Base-by-base conservation (phyloP, 352 stramenopile species). In the Phytophthora lateralis region DNA sequence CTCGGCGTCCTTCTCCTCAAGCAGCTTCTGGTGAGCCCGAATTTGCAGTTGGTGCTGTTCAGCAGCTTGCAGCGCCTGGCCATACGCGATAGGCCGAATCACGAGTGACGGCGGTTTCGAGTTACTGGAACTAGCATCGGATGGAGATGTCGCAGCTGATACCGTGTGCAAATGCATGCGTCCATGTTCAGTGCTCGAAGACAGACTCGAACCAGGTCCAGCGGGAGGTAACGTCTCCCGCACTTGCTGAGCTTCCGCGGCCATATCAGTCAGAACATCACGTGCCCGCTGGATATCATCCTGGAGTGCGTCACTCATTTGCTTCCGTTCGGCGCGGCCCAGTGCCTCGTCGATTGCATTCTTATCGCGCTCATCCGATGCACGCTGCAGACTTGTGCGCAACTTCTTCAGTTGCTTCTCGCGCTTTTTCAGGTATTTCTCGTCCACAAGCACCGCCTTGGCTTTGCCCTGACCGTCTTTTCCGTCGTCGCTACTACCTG, bases 321-420 rank as follows among this genome's bases (percentile, higher is more conserved):
- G 78, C 55, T 92, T 92, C 6, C 85, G 80, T 55, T 91, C 79
- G 0, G 78, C 73, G 5, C 85, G 79, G 17, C 80, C 85, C 38
- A 94, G 61, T 0, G 80, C 83, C 27, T 91, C 79, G 12, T 81
- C 59, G 24, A 94, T 87, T 7, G 68, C 68, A 17, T 29, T 57
- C 24, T 70, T 72, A 55, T 92, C 69, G n/a, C 78, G 64, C 9
- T 82, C 76, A 17, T 85, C 61, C 5, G 69, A 62, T 26, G 88
- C 69, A 46, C 85, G 58, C 17, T 66, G 68, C 34, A 80, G 50
- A 39, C 50, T 75, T 9, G 54, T 50, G 24, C 84, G 81, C 24
- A 94, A 53, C 39, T 90, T 91, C 20, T 89, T 82, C 4, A 92
- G 56, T 47, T 94, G 85, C 12, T 84, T 87, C 45, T 91, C 70